Conservation (phyloP, 768 basidiomycete genomes). For the Kwoniella pini region DNA sequence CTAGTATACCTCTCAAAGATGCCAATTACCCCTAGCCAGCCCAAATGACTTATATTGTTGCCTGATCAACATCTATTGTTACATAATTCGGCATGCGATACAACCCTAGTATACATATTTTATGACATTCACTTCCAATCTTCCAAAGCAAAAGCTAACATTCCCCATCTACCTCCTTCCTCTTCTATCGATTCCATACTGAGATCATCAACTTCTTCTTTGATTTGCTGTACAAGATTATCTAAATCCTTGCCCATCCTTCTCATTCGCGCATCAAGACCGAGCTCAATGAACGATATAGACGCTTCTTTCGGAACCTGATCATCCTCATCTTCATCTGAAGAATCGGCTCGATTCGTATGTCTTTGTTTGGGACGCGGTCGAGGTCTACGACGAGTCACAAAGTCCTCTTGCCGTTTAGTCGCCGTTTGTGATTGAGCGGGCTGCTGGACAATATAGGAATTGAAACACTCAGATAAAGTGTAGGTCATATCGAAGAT, state of each 20-base stretch:
- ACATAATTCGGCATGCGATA: no score
- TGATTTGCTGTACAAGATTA: slow-evolving; percentile 14
- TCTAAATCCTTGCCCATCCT: slow-evolving; percentile 19
- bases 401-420: neutral
- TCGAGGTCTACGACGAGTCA: neutral
- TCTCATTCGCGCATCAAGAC: slow-evolving; percentile 8
- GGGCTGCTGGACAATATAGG: neutral
- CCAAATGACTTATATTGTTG: no score
- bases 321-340: slow-evolving; percentile 16
- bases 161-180: slow-evolving; percentile 30
- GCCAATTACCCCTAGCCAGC: neutral
- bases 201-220: slow-evolving; percentile 26
- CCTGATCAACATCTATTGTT: no score
- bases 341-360: neutral
- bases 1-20: neutral
- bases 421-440: neutral
- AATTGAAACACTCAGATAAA: slow-evolving; percentile 11
- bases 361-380: neutral
- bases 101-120: neutral
- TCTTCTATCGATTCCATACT: slow-evolving; percentile 1
- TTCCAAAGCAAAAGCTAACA: slow-evolving; percentile 31
- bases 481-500: slow-evolving; percentile 23
- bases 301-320: neutral
- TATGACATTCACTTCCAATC: slow-evolving; percentile 26
- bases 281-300: slow-evolving; percentile 16